Evolutionary conservation across 805 yeast genomes (phyloP).

Genomic region (Cephaloascus fragrans): DNA sequence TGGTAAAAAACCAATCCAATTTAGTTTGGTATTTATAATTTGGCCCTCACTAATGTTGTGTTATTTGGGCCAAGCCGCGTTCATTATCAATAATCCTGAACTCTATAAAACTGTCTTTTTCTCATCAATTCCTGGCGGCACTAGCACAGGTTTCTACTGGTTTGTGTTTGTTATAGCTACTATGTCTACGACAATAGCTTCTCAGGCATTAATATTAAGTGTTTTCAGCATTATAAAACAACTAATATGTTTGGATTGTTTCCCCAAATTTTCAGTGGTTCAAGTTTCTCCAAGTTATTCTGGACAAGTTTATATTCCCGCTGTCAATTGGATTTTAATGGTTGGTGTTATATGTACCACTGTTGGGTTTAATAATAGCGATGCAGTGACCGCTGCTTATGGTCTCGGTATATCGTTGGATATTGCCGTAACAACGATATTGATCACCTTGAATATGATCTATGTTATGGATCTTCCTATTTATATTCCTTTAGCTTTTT

Average conservation of each 20-base stretch:
- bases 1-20: constrained; percentile 20
- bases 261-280: constrained; percentile 18
- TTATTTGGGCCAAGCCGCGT: constrained; percentile 27
- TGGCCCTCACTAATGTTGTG: constrained; percentile 19
- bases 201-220: constrained; percentile 23
- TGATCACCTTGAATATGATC: constrained; percentile 18
- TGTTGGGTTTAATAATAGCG: constrained; percentile 20
- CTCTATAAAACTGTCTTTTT: constrained; percentile 18
- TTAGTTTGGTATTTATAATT: constrained; percentile 17
- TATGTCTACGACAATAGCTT: constrained; percentile 22
- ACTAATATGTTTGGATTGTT: constrained; percentile 21
- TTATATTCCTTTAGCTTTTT: constrained; percentile 12
- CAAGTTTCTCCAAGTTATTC: constrained; percentile 16
- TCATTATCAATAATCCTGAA: constrained; percentile 14
- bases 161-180: constrained; percentile 22
- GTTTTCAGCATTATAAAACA: constrained; percentile 23
- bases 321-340: constrained; percentile 18
- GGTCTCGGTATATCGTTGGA: constrained; percentile 27
- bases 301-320: constrained; percentile 23
- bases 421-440: constrained; percentile 19
- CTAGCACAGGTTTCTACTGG: constrained; percentile 18
- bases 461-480: constrained; percentile 17
- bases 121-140: constrained; percentile 20
- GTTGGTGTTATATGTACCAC: constrained; percentile 21
- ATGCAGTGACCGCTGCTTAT: constrained; percentile 23